Conservation (phyloP, 208 protist species). For the Leishmania mexicana region DNA sequence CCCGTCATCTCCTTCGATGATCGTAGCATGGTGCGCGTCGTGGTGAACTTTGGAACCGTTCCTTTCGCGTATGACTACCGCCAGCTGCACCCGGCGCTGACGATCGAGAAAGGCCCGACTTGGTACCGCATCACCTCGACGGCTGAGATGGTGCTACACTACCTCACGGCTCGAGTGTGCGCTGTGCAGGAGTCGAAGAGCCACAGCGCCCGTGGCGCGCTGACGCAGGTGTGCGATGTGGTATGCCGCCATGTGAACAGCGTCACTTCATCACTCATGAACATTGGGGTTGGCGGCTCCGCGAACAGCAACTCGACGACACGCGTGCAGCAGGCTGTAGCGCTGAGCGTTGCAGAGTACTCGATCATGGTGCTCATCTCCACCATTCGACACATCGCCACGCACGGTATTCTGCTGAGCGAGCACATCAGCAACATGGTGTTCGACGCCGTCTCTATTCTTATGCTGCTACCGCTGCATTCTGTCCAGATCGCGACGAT, state of each 20-base stretch:
- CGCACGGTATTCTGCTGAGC: slow-evolving; percentile 27
- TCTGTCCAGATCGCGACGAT: slow-evolving; percentile 84
- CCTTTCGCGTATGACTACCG: slow-evolving; percentile 85
- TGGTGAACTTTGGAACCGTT: slow-evolving; percentile 85
- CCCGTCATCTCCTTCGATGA: slow-evolving; percentile 76
- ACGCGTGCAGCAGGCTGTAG: slow-evolving; percentile 57
- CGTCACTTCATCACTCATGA: slow-evolving; percentile 73
- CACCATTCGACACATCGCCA: slow-evolving; percentile 74
- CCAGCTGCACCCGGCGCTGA: slow-evolving; percentile 70
- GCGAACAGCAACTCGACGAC: slow-evolving; percentile 33
- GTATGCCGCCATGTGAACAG: slow-evolving; percentile 74
- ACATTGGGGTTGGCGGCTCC: slow-evolving; percentile 44
- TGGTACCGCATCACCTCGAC: slow-evolving; percentile 82
- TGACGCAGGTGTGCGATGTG: slow-evolving; percentile 71
- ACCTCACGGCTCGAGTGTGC: slow-evolving; percentile 74
- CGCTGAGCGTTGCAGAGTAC: slow-evolving; percentile 70
- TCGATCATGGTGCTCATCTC: slow-evolving; percentile 80
- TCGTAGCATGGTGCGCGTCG: slow-evolving; percentile 41
- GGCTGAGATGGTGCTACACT: slow-evolving; percentile 74
- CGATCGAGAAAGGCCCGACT: slow-evolving; percentile 45
- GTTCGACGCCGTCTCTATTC: slow-evolving; percentile 77
- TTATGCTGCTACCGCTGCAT: slow-evolving; percentile 86
- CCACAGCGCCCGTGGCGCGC: slow-evolving; percentile 36
- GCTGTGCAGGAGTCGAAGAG: slow-evolving; percentile 48
- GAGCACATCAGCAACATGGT: slow-evolving; percentile 61